Evolutionary conservation across 1,284 basidiomycete species (phyloP).

Genomic region (Schizophyllum commune): DNA sequence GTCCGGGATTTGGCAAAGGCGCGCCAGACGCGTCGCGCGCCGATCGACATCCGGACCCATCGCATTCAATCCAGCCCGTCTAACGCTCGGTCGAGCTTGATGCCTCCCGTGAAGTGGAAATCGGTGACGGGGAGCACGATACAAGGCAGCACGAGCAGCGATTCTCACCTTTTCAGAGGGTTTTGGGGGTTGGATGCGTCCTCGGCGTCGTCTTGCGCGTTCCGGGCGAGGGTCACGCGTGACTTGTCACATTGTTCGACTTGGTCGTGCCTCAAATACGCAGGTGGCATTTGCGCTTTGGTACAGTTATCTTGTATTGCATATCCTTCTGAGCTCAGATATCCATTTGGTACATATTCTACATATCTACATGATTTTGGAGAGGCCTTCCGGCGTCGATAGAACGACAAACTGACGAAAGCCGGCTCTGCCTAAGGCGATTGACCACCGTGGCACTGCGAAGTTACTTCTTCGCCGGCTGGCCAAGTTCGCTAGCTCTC

Average conservation of each 20-base stretch:
- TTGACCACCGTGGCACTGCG: too few species aligned
- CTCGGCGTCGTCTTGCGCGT: not conserved
- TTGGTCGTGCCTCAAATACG: not conserved
- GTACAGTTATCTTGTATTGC: not conserved
- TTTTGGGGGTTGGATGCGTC: not conserved
- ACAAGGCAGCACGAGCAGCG: not conserved
- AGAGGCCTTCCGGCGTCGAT: too few species aligned
- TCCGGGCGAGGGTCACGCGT: not conserved
- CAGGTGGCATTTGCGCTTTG: not conserved
- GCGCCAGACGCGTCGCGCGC: not conserved
- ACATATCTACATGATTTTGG: too few species aligned
- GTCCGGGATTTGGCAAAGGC: not conserved
- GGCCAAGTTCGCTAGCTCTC: slow-evolving; percentile 75
- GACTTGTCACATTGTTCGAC: not conserved
- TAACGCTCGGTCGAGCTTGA: not conserved
- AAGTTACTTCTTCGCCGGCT: slow-evolving; percentile 38
- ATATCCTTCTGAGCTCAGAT: too few species aligned
- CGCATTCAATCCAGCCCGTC: not conserved
- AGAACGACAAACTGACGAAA: too few species aligned
- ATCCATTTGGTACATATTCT: too few species aligned
- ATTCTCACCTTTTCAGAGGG: not conserved
- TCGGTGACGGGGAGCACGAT: not conserved
- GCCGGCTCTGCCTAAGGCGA: too few species aligned
- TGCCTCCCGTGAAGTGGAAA: not conserved
- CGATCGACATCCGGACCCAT: not conserved